Conservation (phyloP, 2,329 filamentous ascomycete species). For the Kalaharituber pfeilii region DNA sequence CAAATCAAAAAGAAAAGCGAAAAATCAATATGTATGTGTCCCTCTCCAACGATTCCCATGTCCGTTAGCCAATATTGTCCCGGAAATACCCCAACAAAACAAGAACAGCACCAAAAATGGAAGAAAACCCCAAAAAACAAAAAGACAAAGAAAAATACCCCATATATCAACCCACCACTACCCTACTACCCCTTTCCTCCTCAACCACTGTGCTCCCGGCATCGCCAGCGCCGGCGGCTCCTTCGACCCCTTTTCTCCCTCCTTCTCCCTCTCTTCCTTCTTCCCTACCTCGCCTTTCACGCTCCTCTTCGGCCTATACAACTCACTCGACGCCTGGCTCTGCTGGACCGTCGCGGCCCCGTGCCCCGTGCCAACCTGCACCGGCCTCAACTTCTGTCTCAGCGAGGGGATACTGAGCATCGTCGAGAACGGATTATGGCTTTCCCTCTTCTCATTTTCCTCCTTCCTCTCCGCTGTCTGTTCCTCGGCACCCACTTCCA, state of each 20-base stretch:
- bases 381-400: neutral
- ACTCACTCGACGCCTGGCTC: neutral
- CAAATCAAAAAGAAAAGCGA: too few relatives aligned
- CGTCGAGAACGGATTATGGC: neutral
- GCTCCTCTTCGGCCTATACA: neutral
- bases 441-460: neutral
- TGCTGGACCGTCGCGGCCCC: neutral
- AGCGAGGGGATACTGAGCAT: neutral
- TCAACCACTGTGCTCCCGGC: neutral
- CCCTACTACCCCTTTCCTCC: neutral
- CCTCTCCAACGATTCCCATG: too few relatives aligned
- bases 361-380: neutral
- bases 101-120: too few relatives aligned
- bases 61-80: too few relatives aligned
- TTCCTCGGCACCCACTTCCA: neutral
- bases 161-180: too few relatives aligned
- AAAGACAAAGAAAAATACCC: too few relatives aligned
- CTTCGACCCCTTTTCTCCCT: neutral
- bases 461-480: neutral
- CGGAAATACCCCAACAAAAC: too few relatives aligned
- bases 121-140: too few relatives aligned
- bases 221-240: neutral
- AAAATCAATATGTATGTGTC: too few relatives aligned
- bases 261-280: neutral
- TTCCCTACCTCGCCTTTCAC: neutral